Base-by-base conservation (phyloP, 2,329 filamentous ascomycete species). In the Pseudogymnoascus sp. region DNA sequence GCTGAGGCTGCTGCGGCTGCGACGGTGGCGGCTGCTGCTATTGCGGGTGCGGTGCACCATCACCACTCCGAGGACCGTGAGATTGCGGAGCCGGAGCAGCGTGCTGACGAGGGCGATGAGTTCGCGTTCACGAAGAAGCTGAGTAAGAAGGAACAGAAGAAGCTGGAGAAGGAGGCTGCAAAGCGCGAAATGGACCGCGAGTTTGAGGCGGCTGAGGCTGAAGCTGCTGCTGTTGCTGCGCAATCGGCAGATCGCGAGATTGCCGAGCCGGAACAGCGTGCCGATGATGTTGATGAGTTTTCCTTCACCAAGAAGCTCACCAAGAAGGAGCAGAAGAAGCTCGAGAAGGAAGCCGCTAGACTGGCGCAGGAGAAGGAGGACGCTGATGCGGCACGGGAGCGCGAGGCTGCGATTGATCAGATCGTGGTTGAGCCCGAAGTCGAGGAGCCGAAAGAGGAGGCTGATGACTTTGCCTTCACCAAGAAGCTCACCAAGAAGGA, bases 91-190 rank as follows among this genome's bases (percentile, higher is more conserved):
- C 43, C 18, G 1, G 39, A 37, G 47, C 33, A 58, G n/a, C 18
- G 7, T 43, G 61, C 47, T 25, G 47, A 54, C 5, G 47, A 54
- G 25, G n/a, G n/a, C 14, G 65, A 67, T 38, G 65, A 67, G 36
- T 67, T 66, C 28, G 36, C 64, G 2, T 36, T 61, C n/a, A 35
- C 65, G 18, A 63, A 66, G 16, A 72, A 71, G 62, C 66, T 71
- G 2, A 72, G 68, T 65, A 75, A 73, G 61, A 75, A 74, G 63
- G 73, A 76, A 60, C 71, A 72, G 64, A 79, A 76, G 68, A 78
- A 76, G 66, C 74, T 71, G 14, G 78, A 78, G 2, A 79, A 76
- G 65, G 47, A 54, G 28, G 73, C 71, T 37, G 70, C 73, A 6
- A 74, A 74, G 2, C 47, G 33, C 33, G 47, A 25, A 54, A 54